These are phyloP conservation scores for Cenchrus purpureus DNA, from an alignment of 176 grass and related monocot genomes.

Conservation along the genomic window DNA sequence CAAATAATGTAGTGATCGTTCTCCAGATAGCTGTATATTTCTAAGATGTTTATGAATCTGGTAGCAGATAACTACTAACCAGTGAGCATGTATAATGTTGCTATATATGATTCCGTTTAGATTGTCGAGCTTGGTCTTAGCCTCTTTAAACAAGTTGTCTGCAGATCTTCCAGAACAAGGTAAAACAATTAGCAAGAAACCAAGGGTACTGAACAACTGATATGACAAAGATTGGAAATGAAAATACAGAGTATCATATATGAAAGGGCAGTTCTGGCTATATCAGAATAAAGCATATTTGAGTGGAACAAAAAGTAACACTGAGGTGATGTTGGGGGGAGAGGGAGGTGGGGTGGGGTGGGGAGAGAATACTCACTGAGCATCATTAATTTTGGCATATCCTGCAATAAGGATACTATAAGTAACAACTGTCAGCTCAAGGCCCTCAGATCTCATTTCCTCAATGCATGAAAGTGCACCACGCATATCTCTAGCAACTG, in stretches of 20 bases:
- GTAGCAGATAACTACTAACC: constrained; percentile 64
- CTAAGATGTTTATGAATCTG: constrained; percentile 31
- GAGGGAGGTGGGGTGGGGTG: no score
- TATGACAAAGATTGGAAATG: not conserved
- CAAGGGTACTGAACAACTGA: not conserved
- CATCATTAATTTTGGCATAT: constrained; percentile 79
- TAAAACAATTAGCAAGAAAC: constrained; percentile 48
- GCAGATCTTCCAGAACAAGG: constrained; percentile 79
- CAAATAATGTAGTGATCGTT: not conserved
- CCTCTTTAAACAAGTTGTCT: constrained; percentile 89
- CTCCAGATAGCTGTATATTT: not conserved
- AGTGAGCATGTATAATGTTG: constrained; percentile 98
- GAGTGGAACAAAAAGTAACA: constrained; percentile 1
- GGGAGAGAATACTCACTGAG: constrained; percentile 65
- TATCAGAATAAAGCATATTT: constrained; percentile 6
- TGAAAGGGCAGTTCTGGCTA: not conserved
- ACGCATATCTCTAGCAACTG: constrained; percentile 98
- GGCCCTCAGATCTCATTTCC: constrained; percentile 92
- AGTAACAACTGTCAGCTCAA: constrained; percentile 87
- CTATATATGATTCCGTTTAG: constrained; percentile 92
- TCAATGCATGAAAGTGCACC: constrained; percentile 78
- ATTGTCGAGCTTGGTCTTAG: constrained; percentile 57
- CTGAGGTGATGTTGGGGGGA: not conserved
- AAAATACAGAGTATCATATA: constrained; percentile 7
- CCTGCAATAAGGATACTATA: constrained; percentile 94